These are phyloP conservation scores for Trichoderma harzianum DNA, from an alignment of 2,329 filamentous ascomycete genomes.

Conservation along the genomic window DNA sequence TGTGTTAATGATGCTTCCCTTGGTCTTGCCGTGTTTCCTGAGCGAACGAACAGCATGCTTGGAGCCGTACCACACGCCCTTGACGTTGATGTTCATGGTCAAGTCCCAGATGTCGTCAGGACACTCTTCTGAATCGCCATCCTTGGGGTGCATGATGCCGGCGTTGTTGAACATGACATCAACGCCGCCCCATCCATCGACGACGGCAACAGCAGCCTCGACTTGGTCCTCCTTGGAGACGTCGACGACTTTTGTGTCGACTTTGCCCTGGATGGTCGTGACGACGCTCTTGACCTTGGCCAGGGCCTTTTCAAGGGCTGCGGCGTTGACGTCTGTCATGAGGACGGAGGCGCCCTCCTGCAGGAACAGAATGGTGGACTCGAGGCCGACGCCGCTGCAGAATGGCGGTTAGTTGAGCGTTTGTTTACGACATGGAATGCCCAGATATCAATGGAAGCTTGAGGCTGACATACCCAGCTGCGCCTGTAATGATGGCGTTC, in stretches of 20 bases:
- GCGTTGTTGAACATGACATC: constrained; percentile 98
- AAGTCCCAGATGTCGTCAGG: constrained; percentile 91
- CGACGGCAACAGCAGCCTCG: constrained; percentile 65
- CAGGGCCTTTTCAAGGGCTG: constrained; percentile 72
- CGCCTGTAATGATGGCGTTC: constrained; percentile 74
- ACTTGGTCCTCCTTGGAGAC: constrained; percentile 84
- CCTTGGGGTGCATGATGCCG: constrained; percentile 88
- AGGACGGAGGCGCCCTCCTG: constrained; percentile 83
- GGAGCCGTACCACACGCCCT: constrained; percentile 95
- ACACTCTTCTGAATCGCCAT: constrained; percentile 77
- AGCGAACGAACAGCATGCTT: constrained; percentile 86
- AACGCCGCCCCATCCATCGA: constrained; percentile 82
- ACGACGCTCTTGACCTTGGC: constrained; percentile 72
- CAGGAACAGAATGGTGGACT: constrained; percentile 85
- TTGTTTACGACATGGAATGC: too few species aligned
- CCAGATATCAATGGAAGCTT: too few species aligned
- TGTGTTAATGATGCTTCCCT: constrained; percentile 85
- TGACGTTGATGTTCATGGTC: constrained; percentile 92
- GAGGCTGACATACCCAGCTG: constrained; percentile 61
- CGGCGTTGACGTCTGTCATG: constrained; percentile 78
- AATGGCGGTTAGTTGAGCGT: too few species aligned
- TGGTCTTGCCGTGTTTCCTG: constrained; percentile 73
- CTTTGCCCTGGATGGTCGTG: constrained; percentile 39
- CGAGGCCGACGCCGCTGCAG: constrained; percentile 80
- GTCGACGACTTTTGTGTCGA: constrained; percentile 43